Conservation (phyloP, 345 rosid genomes). For the Kandelia obovata region DNA sequence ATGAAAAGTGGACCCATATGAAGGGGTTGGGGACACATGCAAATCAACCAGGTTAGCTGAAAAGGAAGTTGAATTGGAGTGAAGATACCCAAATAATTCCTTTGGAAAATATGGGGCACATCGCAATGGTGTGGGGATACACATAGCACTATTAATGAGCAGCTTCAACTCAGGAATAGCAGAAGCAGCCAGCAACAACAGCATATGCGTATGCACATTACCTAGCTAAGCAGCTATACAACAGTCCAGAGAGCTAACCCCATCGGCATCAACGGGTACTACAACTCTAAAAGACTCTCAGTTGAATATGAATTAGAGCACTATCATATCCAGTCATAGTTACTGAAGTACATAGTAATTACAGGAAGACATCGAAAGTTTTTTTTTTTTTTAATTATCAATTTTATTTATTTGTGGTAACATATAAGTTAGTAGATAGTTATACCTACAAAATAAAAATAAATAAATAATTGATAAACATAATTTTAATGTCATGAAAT, state of each 20-base stretch:
- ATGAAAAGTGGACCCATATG: conserved; percentile 35
- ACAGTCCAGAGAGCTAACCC: not conserved
- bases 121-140: conserved; percentile 5
- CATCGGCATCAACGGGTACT: not conserved
- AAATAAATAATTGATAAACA: too few relatives aligned
- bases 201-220: not conserved
- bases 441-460: too few relatives aligned
- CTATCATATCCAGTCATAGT: too few relatives aligned
- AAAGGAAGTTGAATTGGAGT: conserved; percentile 22
- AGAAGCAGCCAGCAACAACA: not conserved
- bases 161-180: not conserved
- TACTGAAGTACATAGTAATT: too few relatives aligned
- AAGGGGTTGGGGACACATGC: conserved; percentile 35
- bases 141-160: not conserved
- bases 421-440: too few relatives aligned
- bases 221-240: not conserved
- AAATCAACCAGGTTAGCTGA: conserved; percentile 35
- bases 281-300: too few relatives aligned
- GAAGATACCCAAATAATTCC: conserved; percentile 35
- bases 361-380: too few relatives aligned
- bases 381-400: too few relatives aligned
- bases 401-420: too few relatives aligned
- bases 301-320: too few relatives aligned
- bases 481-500: too few relatives aligned
- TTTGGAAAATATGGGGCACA: conserved; percentile 7